Percentiles rank a stretch among this genome's conserved stretches.
phyloP scores from a whole-genome alignment of 2,329 filamentous ascomycete genomes.

The Colletotrichum paranaense region DNA sequence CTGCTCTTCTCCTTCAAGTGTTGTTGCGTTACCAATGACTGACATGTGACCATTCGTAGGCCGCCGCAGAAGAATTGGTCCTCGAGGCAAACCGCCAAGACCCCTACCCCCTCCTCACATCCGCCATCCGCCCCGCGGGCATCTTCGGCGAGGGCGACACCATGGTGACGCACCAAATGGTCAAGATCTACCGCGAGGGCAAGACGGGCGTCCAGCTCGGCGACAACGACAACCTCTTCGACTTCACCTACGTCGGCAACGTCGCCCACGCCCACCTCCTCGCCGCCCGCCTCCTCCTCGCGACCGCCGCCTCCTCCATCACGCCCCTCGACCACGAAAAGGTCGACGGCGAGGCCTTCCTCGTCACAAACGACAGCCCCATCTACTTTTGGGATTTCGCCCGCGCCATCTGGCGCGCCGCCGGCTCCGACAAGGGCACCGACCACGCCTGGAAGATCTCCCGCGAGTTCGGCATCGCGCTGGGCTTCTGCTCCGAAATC shows the following conservation, averaged over 20 bases:
- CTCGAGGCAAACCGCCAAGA: constrained; percentile 76
- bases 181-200: constrained; percentile 75
- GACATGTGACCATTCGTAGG: constrained; percentile 52
- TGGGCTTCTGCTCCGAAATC: constrained; percentile 66
- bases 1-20: background rate
- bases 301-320: constrained; percentile 60
- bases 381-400: constrained; percentile 94
- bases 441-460: constrained; percentile 67
- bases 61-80: constrained; percentile 84
- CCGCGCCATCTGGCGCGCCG: constrained; percentile 78
- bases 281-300: constrained; percentile 78
- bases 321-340: constrained; percentile 77
- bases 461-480: constrained; percentile 60
- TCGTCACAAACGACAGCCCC: constrained; percentile 90
- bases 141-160: constrained; percentile 93
- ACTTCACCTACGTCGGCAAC: constrained; percentile 74
- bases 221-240: constrained; percentile 71
- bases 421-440: constrained; percentile 63
- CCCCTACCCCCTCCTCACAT: constrained; percentile 73
- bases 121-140: constrained; percentile 84
- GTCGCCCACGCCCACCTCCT: constrained; percentile 84
- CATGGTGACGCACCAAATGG: constrained; percentile 78
- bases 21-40: background rate
- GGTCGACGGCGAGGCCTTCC: constrained; percentile 87
- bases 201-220: constrained; percentile 86